A percentile compares a stretch with the other conserved stretches of the same genome.
phyloP scores from a whole-genome alignment of 805 yeast genomes.

The Teunomyces cretensis region DNA sequence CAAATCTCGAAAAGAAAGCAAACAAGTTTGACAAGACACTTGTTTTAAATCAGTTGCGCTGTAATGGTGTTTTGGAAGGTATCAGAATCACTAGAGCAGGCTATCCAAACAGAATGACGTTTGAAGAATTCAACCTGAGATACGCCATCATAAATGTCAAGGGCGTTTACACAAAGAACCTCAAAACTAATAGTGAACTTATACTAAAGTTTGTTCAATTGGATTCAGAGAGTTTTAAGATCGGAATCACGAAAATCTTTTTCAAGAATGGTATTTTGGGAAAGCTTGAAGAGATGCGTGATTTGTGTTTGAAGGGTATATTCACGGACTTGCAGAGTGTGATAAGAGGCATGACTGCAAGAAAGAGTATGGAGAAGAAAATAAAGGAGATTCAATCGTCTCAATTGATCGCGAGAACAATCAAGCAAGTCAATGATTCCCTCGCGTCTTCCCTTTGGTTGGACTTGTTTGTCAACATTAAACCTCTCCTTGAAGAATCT shows the following conservation, averaged over 20 bases:
- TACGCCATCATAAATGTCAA: slow-evolving; percentile 67
- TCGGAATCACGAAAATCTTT: slow-evolving; percentile 72
- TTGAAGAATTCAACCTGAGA: slow-evolving; percentile 73
- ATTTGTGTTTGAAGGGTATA: slow-evolving; percentile 53
- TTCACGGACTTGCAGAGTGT: slow-evolving; percentile 63
- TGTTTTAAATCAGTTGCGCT: slow-evolving; percentile 85
- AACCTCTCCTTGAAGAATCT: slow-evolving; percentile 71
- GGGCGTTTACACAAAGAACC: slow-evolving; percentile 43
- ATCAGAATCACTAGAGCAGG: slow-evolving; percentile 97
- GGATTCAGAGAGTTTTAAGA: slow-evolving; percentile 57
- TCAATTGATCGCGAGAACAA: slow-evolving; percentile 61
- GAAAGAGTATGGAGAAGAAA: slow-evolving; percentile 46
- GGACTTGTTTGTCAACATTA: slow-evolving; percentile 62
- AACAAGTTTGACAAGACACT: slow-evolving; percentile 68
- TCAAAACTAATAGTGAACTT: slow-evolving; percentile 67
- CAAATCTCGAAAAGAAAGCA: slow-evolving; percentile 75
- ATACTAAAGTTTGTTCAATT: slow-evolving; percentile 63
- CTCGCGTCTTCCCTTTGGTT: slow-evolving; percentile 71
- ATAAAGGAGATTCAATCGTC: slow-evolving; percentile 71
- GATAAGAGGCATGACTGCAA: slow-evolving; percentile 60
- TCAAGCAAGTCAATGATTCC: slow-evolving; percentile 50
- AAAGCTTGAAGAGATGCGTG: slow-evolving; percentile 74
- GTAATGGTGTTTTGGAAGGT: slow-evolving; percentile 98
- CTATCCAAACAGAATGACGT: slow-evolving; percentile 87
- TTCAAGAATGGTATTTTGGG: slow-evolving; percentile 79